Evolutionary conservation across 805 yeast species (phyloP), one percentile per base, ranked within the genome.

Genomic region (Metschnikowia kofuensis): DNA sequence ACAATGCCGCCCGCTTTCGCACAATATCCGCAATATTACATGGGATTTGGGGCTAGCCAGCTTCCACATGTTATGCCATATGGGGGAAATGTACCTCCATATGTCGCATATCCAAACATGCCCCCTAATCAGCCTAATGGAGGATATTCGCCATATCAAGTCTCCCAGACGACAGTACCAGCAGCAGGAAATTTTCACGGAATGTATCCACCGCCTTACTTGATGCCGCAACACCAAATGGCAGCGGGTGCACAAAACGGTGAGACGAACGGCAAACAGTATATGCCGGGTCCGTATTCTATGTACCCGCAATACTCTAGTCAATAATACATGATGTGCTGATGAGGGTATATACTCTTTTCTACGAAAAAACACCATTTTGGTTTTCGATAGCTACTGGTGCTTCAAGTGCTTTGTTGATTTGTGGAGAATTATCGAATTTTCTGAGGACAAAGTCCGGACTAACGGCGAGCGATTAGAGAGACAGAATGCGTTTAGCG

Each of bases 241-340:
- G 39, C 38, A 11, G 39, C 26, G 46, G n/a, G 34, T 13, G 28
- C 36, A 21, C 50, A 38, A 21, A 16, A 42, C 7, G 32, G 37
- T 7, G 41, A 45, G 2, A 34, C 29, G 8, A n/a, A 29, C 12
- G 38, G 40, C n/a, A 16, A 31, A 7, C 42, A 45, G n/a, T 16
- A 31, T 26, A 32, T 26, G 9, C 29, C n/a, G 27, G 42, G 35
- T 14, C 21, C 38, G n/a, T 16, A n/a, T 15, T 11, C 31, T 9
- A 15, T 42, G 44, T 47, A 47, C 15, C 43, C 50, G 15, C 46
- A 47, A 13, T 42, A 47, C 46, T 42, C 46, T 7, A 42, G 43
- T 29, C 46, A 47, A 36, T 41, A 38, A 42, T 7, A 21, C 21
- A 21, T 21, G 21, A 21, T 21, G 21, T 21, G 21, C 21, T 21